Base-by-base conservation (phyloP, 1,284 basidiomycete species). In the Puccinia coronata region DNA sequence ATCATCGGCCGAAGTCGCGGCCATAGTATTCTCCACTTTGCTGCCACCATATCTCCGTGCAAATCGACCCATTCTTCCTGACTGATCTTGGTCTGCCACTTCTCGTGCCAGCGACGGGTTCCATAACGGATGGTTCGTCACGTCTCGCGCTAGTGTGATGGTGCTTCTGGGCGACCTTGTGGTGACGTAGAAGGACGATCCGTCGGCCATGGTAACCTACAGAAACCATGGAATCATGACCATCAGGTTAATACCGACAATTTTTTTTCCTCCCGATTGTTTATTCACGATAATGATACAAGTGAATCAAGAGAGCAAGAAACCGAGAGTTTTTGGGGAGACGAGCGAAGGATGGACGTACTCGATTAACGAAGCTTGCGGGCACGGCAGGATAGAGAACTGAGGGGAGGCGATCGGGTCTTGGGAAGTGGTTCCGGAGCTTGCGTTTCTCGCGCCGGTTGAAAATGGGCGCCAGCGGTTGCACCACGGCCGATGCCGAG, bases 361-460 rank as follows among this genome's bases (percentile, higher is more conserved):
- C 73, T 14, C 39, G 73, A 23, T 79, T 79, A 2, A 70, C 49
- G 55, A 79, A 79, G 39, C 63, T 70, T 23, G 49, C 28, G 0
- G 76, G 76, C 20, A 70, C 34, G 8, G 51, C 18, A 41, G 76
- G 76, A 59, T 70, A 39, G 6, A 79, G 65, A 1, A 55, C 25
- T 31, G 25, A 39, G 41, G 76, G 51, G n/a, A 9, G 20, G 57
- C 47, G 70, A 34, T 79, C 76, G 47, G 76, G 76, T 57, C 76
- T 70, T 31, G 76, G 76, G 39, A 67, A 79, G 16, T 34, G 47
- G n/a, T 23, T 36, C n/a, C 76, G 53, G 18, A 79, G 65, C 57
- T 79, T 79, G 23, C 49, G 49, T 47, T 79, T 79, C 53, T 79
- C 76, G 23, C 76, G 76, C 16, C 76, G 63, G 39, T 79, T 79